Conservation (phyloP, 257 asterid genomes). For the Solanum bulbocastanum region DNA sequence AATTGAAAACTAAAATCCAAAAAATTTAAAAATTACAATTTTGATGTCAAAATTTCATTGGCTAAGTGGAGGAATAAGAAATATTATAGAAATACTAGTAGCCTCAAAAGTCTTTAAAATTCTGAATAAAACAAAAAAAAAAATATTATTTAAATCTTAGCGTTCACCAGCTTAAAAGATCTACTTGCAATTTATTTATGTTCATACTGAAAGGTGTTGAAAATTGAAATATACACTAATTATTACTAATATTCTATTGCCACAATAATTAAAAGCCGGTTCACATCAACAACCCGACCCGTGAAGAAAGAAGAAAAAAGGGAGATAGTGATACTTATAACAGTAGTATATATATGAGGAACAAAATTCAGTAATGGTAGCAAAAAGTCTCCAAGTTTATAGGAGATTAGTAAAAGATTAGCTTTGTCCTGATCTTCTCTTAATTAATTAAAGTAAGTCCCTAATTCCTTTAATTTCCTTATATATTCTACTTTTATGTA, state of each 20-base stretch:
- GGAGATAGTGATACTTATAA: not conserved
- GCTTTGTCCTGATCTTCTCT: conserved; percentile 3
- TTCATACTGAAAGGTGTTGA: conserved; percentile 17
- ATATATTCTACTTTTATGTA: not conserved
- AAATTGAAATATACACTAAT: not conserved
- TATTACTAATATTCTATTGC: conserved; percentile 8
- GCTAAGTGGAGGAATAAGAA: conserved; percentile 8
- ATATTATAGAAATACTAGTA: not conserved
- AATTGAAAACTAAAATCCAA: not conserved
- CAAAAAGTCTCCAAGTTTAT: conserved; percentile 2
- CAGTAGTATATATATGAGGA: not conserved
- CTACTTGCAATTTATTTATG: not conserved
- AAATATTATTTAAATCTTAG: not conserved
- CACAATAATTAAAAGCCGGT: conserved; percentile 25
- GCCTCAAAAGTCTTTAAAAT: not conserved
- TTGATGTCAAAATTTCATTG: conserved; percentile 17
- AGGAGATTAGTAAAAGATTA: conserved; percentile 14
- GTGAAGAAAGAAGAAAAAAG: conserved; percentile 9
- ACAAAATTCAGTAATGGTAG: not conserved
- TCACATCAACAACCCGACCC: conserved; percentile 33
- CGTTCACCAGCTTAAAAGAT: conserved; percentile 16
- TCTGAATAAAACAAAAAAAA: not conserved
- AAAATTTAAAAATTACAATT: not conserved
- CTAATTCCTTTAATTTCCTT: not conserved
- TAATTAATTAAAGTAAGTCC: not conserved